Base-by-base conservation (phyloP, 306 rosid species). In the Fragaria vesca region DNA sequence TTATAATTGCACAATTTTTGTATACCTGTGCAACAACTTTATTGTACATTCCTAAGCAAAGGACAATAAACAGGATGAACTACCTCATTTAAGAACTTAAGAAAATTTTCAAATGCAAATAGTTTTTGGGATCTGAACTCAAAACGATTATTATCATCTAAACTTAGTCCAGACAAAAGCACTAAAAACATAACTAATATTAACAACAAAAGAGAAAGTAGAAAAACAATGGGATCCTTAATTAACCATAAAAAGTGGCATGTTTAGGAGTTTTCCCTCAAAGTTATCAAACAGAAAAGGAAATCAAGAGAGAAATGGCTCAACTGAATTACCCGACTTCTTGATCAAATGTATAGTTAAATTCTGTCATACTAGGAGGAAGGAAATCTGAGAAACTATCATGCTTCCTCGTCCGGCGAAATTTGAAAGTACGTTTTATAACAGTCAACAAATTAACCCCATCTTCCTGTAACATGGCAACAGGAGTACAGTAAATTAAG, bases 401-500 rank as follows among this genome's bases (percentile, higher is more conserved):
- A 57, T 16, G 88, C 84, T 87, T 88, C 80, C 88, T 85, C 52
- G 97, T 78, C 60, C 62, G 85, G 43, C 97, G 97, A 70, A 86
- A 95, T 91, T 89, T 95, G 85, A 54, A 21, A 69, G 96, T 88
- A 47, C 96, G 87, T 87, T 82, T 91, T 80, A 95, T 89, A 82
- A 95, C 83, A 47, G 99, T 91, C 89, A 93, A 61, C 77, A 95
- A 83, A 76, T 90, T 88, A 83, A 91, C 71, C 69, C 93, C 89
- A 84, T 91, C 97, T 84, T 95, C 99, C 99, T 95, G 87, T 75
- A 84, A 77, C 69, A 83, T 50, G 87, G 77, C 30, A 79, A 21
- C 34, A 75, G 52, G 63, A 36, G 52, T 54, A 36, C 2, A 42
- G 55, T 66, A 55, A 21, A 66, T 74, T 21, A 55, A 24, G 54